Conservation (phyloP, 2,329 filamentous ascomycete genomes). For the Bisporella sp. region DNA sequence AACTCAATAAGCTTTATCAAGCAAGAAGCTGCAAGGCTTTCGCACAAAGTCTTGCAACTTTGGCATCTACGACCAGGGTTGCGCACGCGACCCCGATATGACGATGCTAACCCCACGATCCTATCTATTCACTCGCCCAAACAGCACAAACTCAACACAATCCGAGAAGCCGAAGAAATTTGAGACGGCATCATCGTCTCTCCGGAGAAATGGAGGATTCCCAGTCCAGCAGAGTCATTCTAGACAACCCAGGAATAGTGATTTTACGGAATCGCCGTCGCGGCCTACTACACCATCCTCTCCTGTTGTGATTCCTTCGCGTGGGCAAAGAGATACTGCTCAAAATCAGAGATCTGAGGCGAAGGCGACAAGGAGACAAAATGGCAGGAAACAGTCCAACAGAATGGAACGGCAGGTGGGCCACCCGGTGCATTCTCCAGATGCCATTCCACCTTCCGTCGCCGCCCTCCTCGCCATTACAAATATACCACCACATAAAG, state of each 20-base stretch:
- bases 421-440: conserved; percentile 42
- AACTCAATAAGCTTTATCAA: neutral
- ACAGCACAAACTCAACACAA: neutral
- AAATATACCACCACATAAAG: conserved; percentile 45
- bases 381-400: conserved; percentile 11
- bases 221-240: conserved; percentile 5
- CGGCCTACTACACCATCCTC: conserved; percentile 20
- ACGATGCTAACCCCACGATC: conserved; percentile 1
- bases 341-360: conserved; percentile 16
- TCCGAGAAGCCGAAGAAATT: neutral
- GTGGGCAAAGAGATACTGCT: conserved; percentile 15
- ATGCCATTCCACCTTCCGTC: conserved; percentile 50
- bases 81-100: neutral
- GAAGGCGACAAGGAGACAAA: conserved; percentile 14
- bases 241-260: conserved; percentile 1
- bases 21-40: neutral
- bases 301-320: conserved; percentile 25
- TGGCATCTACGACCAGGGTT: neutral
- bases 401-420: conserved; percentile 22
- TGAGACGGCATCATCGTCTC: neutral
- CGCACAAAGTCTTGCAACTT: neutral
- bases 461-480: conserved; percentile 56
- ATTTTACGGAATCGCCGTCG: conserved; percentile 8
- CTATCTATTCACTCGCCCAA: neutral
- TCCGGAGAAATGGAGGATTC: conserved; percentile 5